These are phyloP conservation scores for Colletotrichum truncatum DNA, from an alignment of 2,329 filamentous ascomycete species.

Conservation along the genomic window DNA sequence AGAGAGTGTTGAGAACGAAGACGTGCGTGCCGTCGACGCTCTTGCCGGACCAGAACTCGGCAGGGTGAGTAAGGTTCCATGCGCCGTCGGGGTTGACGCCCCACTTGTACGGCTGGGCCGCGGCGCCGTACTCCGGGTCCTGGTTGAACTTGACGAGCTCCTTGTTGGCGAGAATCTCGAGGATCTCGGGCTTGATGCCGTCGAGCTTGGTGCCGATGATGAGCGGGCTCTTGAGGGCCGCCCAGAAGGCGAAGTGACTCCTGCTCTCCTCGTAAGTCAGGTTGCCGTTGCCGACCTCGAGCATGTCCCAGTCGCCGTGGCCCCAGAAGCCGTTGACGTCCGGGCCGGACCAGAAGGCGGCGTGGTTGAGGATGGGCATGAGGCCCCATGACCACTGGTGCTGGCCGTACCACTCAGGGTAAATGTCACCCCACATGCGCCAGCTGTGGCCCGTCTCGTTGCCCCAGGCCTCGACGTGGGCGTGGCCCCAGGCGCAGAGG, in stretches of 20 bases:
- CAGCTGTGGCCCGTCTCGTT: conserved; percentile 56
- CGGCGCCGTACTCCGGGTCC: conserved; percentile 49
- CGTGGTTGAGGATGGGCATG: conserved; percentile 55
- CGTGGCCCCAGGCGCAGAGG: conserved; percentile 63
- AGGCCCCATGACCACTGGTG: conserved; percentile 37
- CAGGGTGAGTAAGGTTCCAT: conserved; percentile 56
- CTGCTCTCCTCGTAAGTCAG: conserved; percentile 55
- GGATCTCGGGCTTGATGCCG: conserved; percentile 42
- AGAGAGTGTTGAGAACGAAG: conserved; percentile 55
- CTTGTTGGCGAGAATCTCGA: conserved; percentile 53
- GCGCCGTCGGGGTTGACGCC: conserved; percentile 59
- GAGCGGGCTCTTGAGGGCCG: conserved; percentile 57
- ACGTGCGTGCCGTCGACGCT: conserved; percentile 54
- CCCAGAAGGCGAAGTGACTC: conserved; percentile 62
- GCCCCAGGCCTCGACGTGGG: conserved; percentile 59
- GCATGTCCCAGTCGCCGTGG: conserved; percentile 60
- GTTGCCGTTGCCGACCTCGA: conserved; percentile 59
- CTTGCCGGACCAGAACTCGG: conserved; percentile 58
- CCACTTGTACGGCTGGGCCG: conserved; percentile 57
- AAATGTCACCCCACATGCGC: conserved; percentile 55
- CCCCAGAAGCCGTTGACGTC: conserved; percentile 55
- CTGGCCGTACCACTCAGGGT: conserved; percentile 43
- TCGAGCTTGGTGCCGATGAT: conserved; percentile 56
- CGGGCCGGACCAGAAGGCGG: conserved; percentile 51
- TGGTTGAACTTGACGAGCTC: conserved; percentile 54